phyloP scores from a whole-genome alignment of 2,329 filamentous ascomycete genomes.

The Hirsutella minnesotensis region DNA sequence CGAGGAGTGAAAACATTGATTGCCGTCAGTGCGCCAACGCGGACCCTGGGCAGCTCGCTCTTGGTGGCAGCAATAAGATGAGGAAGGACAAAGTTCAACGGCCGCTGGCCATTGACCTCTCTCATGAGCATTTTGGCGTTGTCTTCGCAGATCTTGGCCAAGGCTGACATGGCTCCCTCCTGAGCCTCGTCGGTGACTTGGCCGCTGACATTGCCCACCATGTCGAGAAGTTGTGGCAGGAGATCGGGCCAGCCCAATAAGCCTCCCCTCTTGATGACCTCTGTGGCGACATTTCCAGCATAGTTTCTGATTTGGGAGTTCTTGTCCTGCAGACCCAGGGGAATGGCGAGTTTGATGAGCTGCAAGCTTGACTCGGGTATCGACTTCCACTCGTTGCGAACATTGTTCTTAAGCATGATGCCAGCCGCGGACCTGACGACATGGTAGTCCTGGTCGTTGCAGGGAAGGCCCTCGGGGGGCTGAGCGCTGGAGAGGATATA shows the following conservation, averaged over 20 bases:
- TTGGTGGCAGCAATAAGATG: slow-evolving; percentile 81
- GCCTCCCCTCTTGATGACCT: slow-evolving; percentile 74
- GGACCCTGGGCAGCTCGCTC: slow-evolving; percentile 64
- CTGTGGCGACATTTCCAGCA: slow-evolving; percentile 87
- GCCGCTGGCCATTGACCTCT: slow-evolving; percentile 79
- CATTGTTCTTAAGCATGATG: slow-evolving; percentile 92
- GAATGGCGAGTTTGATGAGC: slow-evolving; percentile 69
- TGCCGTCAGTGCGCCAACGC: slow-evolving; percentile 65
- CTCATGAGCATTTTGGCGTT: slow-evolving; percentile 77
- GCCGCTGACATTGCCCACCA: slow-evolving; percentile 63
- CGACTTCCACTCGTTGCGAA: slow-evolving; percentile 61
- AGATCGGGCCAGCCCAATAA: slow-evolving; percentile 86
- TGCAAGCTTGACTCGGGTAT: slow-evolving; percentile 62
- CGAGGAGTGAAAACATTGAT: slow-evolving; percentile 88
- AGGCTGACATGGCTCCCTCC: slow-evolving; percentile 85
- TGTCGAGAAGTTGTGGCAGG: slow-evolving; percentile 66
- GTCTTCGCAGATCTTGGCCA: slow-evolving; percentile 95
- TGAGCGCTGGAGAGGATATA: slow-evolving; percentile 72
- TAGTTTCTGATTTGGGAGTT: slow-evolving; percentile 76
- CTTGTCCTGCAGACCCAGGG: slow-evolving; percentile 70
- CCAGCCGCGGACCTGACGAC: slow-evolving; percentile 77
- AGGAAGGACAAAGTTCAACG: slow-evolving; percentile 78
- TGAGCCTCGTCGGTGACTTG: slow-evolving; percentile 61
- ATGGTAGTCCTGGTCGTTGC: slow-evolving; percentile 51
- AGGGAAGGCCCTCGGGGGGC: slow-evolving; percentile 46